Percentiles rank a stretch among this genome's conserved stretches.
These are phyloP conservation scores for Aspergillus fumigatiaffinis DNA, from an alignment of 2,329 filamentous ascomycete genomes.

Conservation along the genomic window DNA sequence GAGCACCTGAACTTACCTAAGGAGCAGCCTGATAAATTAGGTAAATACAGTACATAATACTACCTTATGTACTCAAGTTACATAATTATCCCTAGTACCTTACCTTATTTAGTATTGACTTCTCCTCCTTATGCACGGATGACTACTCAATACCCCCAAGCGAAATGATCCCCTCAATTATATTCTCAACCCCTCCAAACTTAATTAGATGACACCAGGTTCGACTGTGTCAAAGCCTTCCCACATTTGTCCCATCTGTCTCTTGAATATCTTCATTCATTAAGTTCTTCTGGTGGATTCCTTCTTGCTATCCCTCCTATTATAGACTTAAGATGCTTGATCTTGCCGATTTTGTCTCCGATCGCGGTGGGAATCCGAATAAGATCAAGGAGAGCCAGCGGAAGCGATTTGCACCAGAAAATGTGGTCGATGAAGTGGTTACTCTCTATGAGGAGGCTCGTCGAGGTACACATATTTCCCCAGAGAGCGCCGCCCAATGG, in stretches of 20 bases:
- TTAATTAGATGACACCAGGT: background rate
- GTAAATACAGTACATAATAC: no score
- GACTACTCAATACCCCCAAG: background rate
- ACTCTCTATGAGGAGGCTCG: slow-evolving; percentile 80
- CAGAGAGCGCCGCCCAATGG: background rate
- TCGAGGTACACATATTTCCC: slow-evolving; percentile 52
- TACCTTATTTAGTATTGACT: background rate
- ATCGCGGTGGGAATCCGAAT: slow-evolving; percentile 87
- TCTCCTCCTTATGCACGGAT: background rate
- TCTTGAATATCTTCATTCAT: background rate
- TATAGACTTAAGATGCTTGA: slow-evolving; percentile 59
- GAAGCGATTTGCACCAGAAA: slow-evolving; percentile 72
- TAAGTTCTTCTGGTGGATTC: background rate
- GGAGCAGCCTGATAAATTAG: background rate
- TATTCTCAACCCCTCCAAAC: background rate
- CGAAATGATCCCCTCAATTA: background rate
- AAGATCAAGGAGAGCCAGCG: slow-evolving; percentile 89
- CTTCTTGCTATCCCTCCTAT: background rate
- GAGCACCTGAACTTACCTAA: no score
- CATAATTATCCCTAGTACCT: background rate
- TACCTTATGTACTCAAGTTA: background rate
- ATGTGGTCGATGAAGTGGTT: slow-evolving; percentile 87
- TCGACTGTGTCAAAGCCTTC: background rate
- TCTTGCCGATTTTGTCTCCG: slow-evolving; percentile 72
- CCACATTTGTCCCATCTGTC: background rate